Base-by-base conservation (phyloP, 2,329 filamentous ascomycete species). In the Rhynchosporium secalis region DNA sequence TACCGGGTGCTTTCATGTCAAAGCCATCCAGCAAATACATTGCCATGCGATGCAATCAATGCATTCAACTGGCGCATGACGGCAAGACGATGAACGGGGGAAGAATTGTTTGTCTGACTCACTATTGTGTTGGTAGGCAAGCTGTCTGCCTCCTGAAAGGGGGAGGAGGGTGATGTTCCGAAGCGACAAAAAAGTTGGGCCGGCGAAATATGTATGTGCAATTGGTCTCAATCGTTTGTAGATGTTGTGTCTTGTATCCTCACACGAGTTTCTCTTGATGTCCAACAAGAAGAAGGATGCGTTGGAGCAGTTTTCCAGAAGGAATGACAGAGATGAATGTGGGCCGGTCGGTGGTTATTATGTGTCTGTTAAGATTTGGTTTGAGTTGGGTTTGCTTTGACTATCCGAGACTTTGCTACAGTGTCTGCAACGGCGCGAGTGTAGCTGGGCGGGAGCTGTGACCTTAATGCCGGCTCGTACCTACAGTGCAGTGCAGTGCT, bases 351-450 rank as follows among this genome's bases (percentile, higher is more conserved):
- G 26, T 40, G 48, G 40, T 47, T 43, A 56, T 41, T 38, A 45
- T 46, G 45, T 29, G 58, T 54, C 66, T 58, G 54, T 62, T 64
- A 64, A 66, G 60, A 62, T 62, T 67, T 5, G 33, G 33, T 10
- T 64, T 20, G 20, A 20, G 20, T 20, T 20, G 20, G 62, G 61
- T 66, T 65, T 68, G 70, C 70, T 72, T 70, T 69, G 68, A 71
- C 65, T 65, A 64, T 68, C 62, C 63, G 63, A 70, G 68, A 69
- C 68, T 70, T 66, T 46, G 43, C 41, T 46, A 71, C 66, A 68
- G 63, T 58, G 62, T 66, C 68, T 72, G 70, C 68, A 68, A 71
- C 70, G 66, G 66, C 61, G 65, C 65, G 64, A 63, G 28, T 57
- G 58, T 46, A 20, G 61, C 65, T 65, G 62, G 64, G 64, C 62